Evolutionary conservation across 768 basidiomycete species (phyloP).

Genomic region (Xerocomellus dryophilus): DNA sequence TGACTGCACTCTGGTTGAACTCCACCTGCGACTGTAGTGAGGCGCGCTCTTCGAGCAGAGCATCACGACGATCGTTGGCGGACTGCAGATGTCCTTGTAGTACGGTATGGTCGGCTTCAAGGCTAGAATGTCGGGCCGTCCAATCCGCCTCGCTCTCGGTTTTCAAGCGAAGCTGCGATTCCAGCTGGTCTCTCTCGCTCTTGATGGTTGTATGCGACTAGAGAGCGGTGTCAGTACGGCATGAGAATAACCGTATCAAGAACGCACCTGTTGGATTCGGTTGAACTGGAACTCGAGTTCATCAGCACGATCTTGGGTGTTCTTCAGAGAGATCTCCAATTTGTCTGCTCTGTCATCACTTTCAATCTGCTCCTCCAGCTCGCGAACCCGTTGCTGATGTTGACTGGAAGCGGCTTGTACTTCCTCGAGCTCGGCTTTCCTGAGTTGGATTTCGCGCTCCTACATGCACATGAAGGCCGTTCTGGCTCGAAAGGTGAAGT

Average conservation of each 20-base stretch:
- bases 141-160: conserved; percentile 46
- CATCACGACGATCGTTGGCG: conserved; percentile 45
- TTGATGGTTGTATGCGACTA: conserved; percentile 60
- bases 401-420: conserved; percentile 52
- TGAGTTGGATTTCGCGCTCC: conserved; percentile 76
- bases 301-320: conserved; percentile 78
- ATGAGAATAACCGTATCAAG: not conserved
- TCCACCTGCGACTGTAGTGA: conserved; percentile 47
- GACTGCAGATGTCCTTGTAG: conserved; percentile 43
- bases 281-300: conserved; percentile 81
- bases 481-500: not conserved
- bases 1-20: conserved; percentile 44
- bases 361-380: conserved; percentile 79
- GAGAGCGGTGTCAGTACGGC: not conserved
- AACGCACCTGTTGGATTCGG: conserved; percentile 68
- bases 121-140: conserved; percentile 44
- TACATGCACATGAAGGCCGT: conserved; percentile 17
- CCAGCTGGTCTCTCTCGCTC: conserved; percentile 57
- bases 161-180: conserved; percentile 42
- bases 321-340: conserved; percentile 67
- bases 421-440: conserved; percentile 52
- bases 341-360: conserved; percentile 78
- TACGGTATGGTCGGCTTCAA: conserved; percentile 41
- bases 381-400: conserved; percentile 56
- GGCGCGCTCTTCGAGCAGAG: conserved; percentile 48